Conservation (phyloP, 2,329 filamentous ascomycete species). For the Zopfia rhizophila region DNA sequence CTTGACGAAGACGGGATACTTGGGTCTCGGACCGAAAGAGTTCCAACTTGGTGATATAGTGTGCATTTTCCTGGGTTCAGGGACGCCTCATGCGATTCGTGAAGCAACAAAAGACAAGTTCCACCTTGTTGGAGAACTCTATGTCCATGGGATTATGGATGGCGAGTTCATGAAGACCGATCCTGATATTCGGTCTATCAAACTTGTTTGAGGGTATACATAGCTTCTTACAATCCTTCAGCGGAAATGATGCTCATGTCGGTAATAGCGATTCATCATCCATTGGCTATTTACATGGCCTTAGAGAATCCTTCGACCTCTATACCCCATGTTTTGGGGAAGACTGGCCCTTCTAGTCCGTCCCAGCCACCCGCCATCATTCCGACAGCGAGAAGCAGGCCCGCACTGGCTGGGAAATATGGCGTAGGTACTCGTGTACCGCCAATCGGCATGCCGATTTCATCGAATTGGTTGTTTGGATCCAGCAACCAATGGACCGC, state of each 20-base stretch:
- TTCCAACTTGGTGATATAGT: background rate
- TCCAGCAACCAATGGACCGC: conserved; percentile 58
- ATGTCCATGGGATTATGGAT: too few relatives aligned
- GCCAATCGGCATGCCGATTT: conserved; percentile 65
- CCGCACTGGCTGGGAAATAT: conserved; percentile 65
- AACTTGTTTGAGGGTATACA: too few relatives aligned
- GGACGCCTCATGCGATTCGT: conserved; percentile 1
- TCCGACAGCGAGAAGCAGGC: conserved; percentile 63
- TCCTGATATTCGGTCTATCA: too few relatives aligned
- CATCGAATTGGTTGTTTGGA: conserved; percentile 64
- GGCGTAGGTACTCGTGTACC: conserved; percentile 65
- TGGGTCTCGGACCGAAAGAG: background rate
- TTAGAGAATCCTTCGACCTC: conserved; percentile 60
- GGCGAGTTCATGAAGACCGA: too few relatives aligned
- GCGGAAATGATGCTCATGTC: too few relatives aligned
- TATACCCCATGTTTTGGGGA: conserved; percentile 61
- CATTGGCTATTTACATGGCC: too few relatives aligned
- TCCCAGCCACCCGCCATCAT: conserved; percentile 70
- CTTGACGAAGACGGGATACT: background rate
- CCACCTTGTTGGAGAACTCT: too few relatives aligned
- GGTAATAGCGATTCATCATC: too few relatives aligned
- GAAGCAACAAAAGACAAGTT: background rate
- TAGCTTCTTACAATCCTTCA: too few relatives aligned
- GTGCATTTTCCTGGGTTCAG: background rate
- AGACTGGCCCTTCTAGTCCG: conserved; percentile 57